Conservation (phyloP, 352 stramenopile species). For the Globisporangium nunn region DNA sequence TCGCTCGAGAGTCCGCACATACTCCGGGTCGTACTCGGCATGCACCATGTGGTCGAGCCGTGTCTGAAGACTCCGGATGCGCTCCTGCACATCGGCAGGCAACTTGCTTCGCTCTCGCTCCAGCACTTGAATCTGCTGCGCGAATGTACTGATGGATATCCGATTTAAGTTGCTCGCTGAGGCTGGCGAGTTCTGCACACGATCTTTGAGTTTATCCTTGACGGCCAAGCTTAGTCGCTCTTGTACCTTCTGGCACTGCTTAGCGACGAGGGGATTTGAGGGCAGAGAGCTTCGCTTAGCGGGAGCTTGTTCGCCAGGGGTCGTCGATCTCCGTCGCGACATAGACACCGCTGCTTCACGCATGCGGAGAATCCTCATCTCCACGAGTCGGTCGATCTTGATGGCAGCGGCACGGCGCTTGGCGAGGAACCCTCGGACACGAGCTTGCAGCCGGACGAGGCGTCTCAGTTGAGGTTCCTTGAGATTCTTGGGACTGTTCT, state of each 20-base stretch:
- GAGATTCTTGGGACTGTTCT: neutral
- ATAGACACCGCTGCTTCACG: conserved; percentile 12
- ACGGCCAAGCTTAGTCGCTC: conserved; percentile 14
- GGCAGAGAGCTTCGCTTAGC: conserved; percentile 1
- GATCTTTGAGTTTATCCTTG: conserved; percentile 11
- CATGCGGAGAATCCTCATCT: conserved; percentile 32
- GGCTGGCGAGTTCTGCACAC: neutral
- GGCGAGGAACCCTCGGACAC: conserved; percentile 36
- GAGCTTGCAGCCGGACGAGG: conserved; percentile 35
- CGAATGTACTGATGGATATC: conserved; percentile 22
- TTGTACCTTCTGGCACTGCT: conserved; percentile 11
- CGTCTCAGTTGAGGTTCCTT: conserved; percentile 3
- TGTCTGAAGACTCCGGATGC: conserved; percentile 33
- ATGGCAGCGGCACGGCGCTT: conserved; percentile 28
- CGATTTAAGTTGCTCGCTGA: neutral
- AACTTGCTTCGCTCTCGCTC: conserved; percentile 19
- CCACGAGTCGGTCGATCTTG: conserved; percentile 48
- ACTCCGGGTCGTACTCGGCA: conserved; percentile 31
- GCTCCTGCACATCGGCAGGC: conserved; percentile 21
- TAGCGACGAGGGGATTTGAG: conserved; percentile 8
- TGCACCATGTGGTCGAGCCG: conserved; percentile 25
- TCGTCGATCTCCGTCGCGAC: conserved; percentile 13
- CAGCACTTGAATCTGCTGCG: conserved; percentile 20
- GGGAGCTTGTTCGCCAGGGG: no score
- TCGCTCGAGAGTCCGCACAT: conserved; percentile 15